Conservation (phyloP, 176 grass and related monocot species). For the Bothriochloa decipiens region DNA sequence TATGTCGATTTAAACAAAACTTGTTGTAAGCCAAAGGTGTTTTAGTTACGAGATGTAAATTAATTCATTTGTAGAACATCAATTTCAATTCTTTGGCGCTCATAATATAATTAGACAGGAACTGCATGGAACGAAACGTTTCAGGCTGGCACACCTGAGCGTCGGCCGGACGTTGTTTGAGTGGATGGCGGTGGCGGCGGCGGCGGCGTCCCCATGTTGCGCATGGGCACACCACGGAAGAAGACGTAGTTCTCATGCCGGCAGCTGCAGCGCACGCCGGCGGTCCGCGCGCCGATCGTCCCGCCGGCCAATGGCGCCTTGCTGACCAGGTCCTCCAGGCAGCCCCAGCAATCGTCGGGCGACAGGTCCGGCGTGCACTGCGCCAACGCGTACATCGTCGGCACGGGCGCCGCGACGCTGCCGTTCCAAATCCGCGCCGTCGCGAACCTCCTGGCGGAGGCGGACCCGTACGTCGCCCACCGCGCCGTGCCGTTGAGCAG, state of each 20-base stretch:
- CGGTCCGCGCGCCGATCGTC: conserved; percentile 31
- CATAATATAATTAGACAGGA: too few species aligned
- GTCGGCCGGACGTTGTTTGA: not conserved
- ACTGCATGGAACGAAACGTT: too few species aligned
- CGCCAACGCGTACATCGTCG: conserved; percentile 40
- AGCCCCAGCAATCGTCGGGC: conserved; percentile 23
- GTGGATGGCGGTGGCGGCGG: not conserved
- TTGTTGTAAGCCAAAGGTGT: too few species aligned
- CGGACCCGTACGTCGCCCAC: conserved; percentile 11
- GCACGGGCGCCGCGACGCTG: not conserved
- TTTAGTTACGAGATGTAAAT: too few species aligned
- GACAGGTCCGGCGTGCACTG: conserved; percentile 62
- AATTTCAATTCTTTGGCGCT: too few species aligned
- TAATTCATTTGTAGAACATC: too few species aligned
- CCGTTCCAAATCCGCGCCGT: conserved; percentile 40
- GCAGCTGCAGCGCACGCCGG: conserved; percentile 38
- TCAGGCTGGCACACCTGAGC: not conserved
- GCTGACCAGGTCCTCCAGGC: conserved; percentile 21
- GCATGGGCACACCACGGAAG: conserved; percentile 4
- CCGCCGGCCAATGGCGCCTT: not conserved
- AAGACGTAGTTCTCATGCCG: conserved; percentile 50
- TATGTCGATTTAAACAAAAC: too few species aligned
- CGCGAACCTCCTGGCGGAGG: conserved; percentile 31
- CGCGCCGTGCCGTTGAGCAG: conserved; percentile 38
- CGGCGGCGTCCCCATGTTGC: not conserved